Conservation (phyloP, 768 basidiomycete genomes). For the Chiua virens region DNA sequence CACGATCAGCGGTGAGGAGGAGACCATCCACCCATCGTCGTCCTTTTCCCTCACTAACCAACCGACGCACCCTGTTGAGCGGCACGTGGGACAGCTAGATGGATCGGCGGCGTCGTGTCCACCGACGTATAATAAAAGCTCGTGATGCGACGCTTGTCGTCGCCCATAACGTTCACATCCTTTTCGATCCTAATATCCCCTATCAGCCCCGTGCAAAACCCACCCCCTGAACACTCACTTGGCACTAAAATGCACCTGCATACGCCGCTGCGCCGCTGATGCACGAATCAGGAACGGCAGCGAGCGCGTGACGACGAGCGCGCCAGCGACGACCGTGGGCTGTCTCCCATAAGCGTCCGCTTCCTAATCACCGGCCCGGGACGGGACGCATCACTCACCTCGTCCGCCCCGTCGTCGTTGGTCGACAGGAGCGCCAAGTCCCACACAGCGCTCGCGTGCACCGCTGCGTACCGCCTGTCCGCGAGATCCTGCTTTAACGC, state of each 20-base stretch:
- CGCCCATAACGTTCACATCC: conserved; percentile 13
- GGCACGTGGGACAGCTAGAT: conserved; percentile 22
- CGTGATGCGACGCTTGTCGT: conserved; percentile 29
- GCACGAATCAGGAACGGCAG: conserved; percentile 43
- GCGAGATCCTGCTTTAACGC: conserved; percentile 29
- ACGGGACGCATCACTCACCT: conserved; percentile 26
- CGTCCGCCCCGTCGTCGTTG: conserved; percentile 16
- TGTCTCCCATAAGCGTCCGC: conserved; percentile 5
- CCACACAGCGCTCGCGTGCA: conserved; percentile 34
- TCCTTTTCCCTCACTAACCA: conserved; percentile 3
- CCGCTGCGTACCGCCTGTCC: conserved; percentile 17
- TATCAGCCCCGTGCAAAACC: background rate
- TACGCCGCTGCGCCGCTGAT: conserved; percentile 34
- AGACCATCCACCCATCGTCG: too few relatives aligned
- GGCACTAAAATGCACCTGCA: conserved; percentile 39
- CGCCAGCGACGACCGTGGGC: conserved; percentile 40
- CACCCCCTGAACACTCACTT: conserved; percentile 27
- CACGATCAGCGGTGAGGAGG: too few relatives aligned
- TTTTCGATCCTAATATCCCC: conserved; percentile 25
- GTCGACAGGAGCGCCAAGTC: conserved; percentile 32
- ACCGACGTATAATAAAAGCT: conserved; percentile 37
- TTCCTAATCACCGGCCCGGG: too few relatives aligned
- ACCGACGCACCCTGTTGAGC: conserved; percentile 1
- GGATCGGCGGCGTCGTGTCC: conserved; percentile 34
- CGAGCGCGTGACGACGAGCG: conserved; percentile 38